Evolutionary conservation across 805 yeast species (phyloP), one percentile per base, ranked within the genome.

Genomic region (Nadsonia fulvescens): DNA sequence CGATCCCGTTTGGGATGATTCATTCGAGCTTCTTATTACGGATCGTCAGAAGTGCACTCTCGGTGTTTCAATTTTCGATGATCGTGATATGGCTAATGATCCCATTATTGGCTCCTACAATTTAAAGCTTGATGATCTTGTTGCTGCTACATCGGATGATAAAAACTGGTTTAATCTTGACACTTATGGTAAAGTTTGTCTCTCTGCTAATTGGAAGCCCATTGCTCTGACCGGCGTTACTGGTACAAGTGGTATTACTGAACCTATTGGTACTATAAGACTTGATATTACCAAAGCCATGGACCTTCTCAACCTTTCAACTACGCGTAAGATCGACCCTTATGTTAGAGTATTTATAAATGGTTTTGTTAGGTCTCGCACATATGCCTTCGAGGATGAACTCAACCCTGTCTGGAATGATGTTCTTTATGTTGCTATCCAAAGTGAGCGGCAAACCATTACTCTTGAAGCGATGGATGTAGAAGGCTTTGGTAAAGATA

Each of bases 391-490:
- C 29, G 70, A 66, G 12, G 65, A 72, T 13, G 70, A 78, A 1
- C 56, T 72, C 39, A 58, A 76, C 35, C 98, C 99, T 5, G 68
- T 66, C 5, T 89, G 81, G 77, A 69, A 83, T 45, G 83, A 82
- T 46, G 60, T 77, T 2, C 55, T 79, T 27, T 89, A 79, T 50
- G 66, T 79, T 15, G 73, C 94, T 4, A 66, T 89, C 11, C 66
- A 91, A 5, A 74, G 86, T 23, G 68, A 81, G 13, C 73, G 75
- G 44, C 95, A 83, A 49, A 71, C 63, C 41, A 51, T 89, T 35
- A 70, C 83, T 2, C 47, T 89, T 30, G 96, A 89, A 46, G 91
- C 71, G 5, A 77, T 89, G 93, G 96, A 89, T 52, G 76, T 75
- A 16, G 86, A 83, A 52, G 63, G 63, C 32, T 62, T 55, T 28